A percentile compares a stretch with the other conserved stretches of the same genome.
Evolutionary conservation across 2,329 filamentous ascomycete species (phyloP).

Genomic region (Madurella mycetomatis): DNA sequence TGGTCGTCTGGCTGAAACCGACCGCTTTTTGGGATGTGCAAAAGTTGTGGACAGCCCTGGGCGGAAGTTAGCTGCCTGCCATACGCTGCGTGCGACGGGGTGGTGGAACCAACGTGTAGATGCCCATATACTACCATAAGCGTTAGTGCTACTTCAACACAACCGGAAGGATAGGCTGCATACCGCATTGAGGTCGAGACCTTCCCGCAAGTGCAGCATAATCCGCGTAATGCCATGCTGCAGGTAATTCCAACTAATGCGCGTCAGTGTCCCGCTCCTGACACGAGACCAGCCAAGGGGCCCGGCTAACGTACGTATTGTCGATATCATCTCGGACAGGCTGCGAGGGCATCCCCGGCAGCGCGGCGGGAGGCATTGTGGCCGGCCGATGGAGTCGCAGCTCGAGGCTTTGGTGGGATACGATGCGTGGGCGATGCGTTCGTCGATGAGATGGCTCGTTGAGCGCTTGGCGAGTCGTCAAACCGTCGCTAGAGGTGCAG

Average conservation of each 20-base stretch:
- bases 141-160: slow-evolving; percentile 10
- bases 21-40: slow-evolving; percentile 96
- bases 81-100: not conserved
- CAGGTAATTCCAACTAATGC: slow-evolving; percentile 77
- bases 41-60: slow-evolving; percentile 91
- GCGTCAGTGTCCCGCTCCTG: slow-evolving; percentile 11
- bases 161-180: slow-evolving; percentile 28
- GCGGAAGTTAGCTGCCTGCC: slow-evolving; percentile 33
- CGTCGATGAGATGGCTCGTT: no score
- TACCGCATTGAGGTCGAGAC: slow-evolving; percentile 88
- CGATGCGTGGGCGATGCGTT: no score
- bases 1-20: slow-evolving; percentile 42
- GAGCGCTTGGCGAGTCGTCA: no score
- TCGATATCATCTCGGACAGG: slow-evolving; percentile 59
- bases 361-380: slow-evolving; percentile 12
- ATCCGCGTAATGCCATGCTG: slow-evolving; percentile 85
- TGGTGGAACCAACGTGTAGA: slow-evolving; percentile 68
- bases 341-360: slow-evolving; percentile 34
- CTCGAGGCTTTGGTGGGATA: not conserved
- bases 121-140: slow-evolving; percentile 75
- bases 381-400: not conserved
- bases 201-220: slow-evolving; percentile 86
- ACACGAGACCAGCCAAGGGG: not conserved
- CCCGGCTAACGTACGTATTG: slow-evolving; percentile 22
- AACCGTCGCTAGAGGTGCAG: not conserved